phyloP scores from a whole-genome alignment of 345 rosid species.

The Adansonia digitata region DNA sequence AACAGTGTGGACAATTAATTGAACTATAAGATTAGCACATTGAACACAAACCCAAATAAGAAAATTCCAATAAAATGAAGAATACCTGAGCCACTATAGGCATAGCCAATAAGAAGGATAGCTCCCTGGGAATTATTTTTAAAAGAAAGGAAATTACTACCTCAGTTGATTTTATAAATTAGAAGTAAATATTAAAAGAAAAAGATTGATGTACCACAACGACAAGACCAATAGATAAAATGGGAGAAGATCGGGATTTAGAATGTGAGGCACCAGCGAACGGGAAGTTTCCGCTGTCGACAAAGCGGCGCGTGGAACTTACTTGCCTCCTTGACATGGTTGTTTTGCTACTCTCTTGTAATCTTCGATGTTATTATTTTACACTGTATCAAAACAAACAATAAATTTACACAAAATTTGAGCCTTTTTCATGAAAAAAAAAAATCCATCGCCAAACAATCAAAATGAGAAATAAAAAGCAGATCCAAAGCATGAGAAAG shows the following conservation, averaged over 20 bases:
- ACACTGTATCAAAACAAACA: background rate
- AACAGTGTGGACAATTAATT: background rate
- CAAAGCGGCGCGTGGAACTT: slow-evolving; percentile 65
- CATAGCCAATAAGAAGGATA: slow-evolving; percentile 66
- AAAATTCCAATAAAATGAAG: background rate
- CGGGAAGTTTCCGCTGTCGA: slow-evolving; percentile 69
- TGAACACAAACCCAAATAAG: slow-evolving; percentile 5
- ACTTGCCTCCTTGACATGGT: slow-evolving; percentile 87
- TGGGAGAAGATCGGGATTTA: slow-evolving; percentile 75
- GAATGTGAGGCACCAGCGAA: slow-evolving; percentile 69
- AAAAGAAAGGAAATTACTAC: background rate
- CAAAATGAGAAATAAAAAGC: background rate
- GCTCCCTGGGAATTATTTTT: slow-evolving; percentile 54
- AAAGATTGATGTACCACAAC: slow-evolving; percentile 42
- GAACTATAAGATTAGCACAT: background rate
- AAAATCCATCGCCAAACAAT: background rate
- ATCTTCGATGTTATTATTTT: background rate
- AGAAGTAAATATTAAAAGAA: background rate
- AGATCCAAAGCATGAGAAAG: background rate
- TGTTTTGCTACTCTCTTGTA: background rate
- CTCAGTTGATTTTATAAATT: background rate
- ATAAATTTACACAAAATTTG: background rate
- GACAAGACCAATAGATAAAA: slow-evolving; percentile 62
- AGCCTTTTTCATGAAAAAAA: background rate
- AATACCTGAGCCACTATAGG: slow-evolving; percentile 65